These are phyloP conservation scores for Trametes polyzona DNA, from an alignment of 1,284 basidiomycete species.

Conservation along the genomic window DNA sequence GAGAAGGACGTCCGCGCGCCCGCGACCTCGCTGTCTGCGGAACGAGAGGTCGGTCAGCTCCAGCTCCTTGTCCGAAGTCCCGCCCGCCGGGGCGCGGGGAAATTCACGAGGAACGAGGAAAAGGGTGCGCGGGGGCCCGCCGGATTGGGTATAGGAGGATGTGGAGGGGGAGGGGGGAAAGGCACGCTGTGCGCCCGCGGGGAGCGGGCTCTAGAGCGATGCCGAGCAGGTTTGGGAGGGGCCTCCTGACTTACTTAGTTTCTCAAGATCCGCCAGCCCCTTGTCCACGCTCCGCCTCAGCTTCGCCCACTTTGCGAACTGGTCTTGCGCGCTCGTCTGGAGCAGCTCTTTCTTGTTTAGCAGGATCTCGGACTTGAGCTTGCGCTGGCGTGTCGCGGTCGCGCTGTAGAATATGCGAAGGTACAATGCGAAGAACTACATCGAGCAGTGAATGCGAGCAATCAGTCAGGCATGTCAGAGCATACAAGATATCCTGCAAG, in stretches of 20 bases:
- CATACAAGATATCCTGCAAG: neutral
- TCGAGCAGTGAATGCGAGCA: slow-evolving; percentile 32
- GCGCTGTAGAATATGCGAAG: slow-evolving; percentile 65
- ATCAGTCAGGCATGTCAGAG: neutral
- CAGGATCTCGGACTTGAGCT: slow-evolving; percentile 80
- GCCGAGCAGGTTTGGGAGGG: slow-evolving; percentile 5
- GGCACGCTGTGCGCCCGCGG: neutral
- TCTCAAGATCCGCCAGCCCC: slow-evolving; percentile 91
- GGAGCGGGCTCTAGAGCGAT: neutral
- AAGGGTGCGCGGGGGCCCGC: slow-evolving; percentile 5
- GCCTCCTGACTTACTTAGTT: slow-evolving; percentile 70
- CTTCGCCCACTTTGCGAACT: slow-evolving; percentile 99
- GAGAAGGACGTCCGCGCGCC: slow-evolving; percentile 71
- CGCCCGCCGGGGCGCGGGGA: neutral
- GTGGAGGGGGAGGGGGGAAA: neutral
- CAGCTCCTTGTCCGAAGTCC: neutral
- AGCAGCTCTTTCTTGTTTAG: slow-evolving; percentile 84
- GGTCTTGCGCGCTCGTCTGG: slow-evolving; percentile 93
- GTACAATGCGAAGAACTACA: slow-evolving; percentile 68
- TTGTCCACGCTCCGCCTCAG: slow-evolving; percentile 91
- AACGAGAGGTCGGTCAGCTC: neutral
- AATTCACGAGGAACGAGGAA: neutral
- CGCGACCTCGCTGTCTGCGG: slow-evolving; percentile 70
- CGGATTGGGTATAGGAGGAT: neutral
- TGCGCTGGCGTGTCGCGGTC: slow-evolving; percentile 58